Base-by-base conservation (phyloP, 371 early-diverging fungal species). In the Syncephalastrum racemosum region DNA sequence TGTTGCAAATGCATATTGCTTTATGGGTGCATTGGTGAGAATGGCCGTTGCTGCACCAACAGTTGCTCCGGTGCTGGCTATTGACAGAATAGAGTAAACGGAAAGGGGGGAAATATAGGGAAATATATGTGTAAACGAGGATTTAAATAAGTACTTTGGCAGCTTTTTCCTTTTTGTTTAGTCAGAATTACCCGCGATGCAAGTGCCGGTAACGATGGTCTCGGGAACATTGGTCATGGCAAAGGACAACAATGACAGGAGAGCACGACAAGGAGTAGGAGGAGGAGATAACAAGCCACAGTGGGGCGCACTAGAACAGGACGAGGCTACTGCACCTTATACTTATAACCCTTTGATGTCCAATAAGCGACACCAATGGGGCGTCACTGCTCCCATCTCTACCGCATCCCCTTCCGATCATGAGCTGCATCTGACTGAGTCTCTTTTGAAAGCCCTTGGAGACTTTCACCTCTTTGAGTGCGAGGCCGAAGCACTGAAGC, bases 381-480 rank as follows among this genome's bases (percentile, higher is more conserved):
- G 90, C 10, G 84, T 89, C 20, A 86, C 87, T 3, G 70, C 72
- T 18, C 87, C 88, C 18, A 77, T 86, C 46, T 80, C 81, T 25
- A 54, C 56, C 18, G 78, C 68, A 20, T 43, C 24, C 10, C 80
- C 90, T 24, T 80, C 77, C 10, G 68, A 64, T 15, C 70, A 76
- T 36, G 95, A 96, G 45, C 53, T 81, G 20, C 75, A 76, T 20
- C 64, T 83, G 46, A 87, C 92, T 4, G 80, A 79, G 12, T 64
- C 70, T 18, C 77, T 96, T 13, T 66, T 89, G 1, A 68, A 79
- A 44, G 81, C 88, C 0, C 68, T 96, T 46, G 74, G 79, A 41
- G 76, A 75, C 16, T 77, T 82, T 55, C 88, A 86, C 18, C 81
- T 91, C 56, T 95, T 89, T 70, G 96, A 92, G 63, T 77, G 79